Evolutionary conservation across 345 rosid genomes (phyloP), one percentile per base, ranked within the genome.

Genomic region (Arabis hirsuta): DNA sequence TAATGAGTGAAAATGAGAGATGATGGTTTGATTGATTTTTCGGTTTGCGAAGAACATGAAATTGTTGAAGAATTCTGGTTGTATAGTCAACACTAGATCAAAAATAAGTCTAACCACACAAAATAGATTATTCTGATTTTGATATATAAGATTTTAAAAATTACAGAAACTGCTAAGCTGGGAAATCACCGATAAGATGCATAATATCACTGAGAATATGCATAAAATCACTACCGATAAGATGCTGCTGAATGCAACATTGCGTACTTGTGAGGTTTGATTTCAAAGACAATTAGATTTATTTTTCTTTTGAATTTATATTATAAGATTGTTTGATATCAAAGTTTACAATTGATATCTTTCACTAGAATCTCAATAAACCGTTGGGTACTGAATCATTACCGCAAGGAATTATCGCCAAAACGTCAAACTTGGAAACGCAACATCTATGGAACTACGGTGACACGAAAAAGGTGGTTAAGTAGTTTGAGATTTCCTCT

Each of bases 221-320:
- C 90, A 66, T 77, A 74, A 75, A 42, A 16, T 31, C 2, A 65
- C 44, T 83, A 46, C 76, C 62, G 27, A 77, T 51, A 70, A 71
- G 53, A 53, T 73, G 71, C 74, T 73, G 71, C 74, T 48, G 67
- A 77, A 77, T 14, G 12, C 61, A 53, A 79, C 81, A 44, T 67
- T 82, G 0, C 19, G 8, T 71, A 56, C 20, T 16, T 94, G 98
- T 75, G 69, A 87, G 97, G 98, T 91, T 82, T 58, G 91, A 77
- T 38, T 50, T 50, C 51, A 0, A 58, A 45, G 10, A 34, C 54
- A 52, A 0, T 27, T 22, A 19, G 3, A 0, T 29, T 64, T 55
- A 3, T 4, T 13, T 32, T 32, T 24, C 3, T 2, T 26, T 75
- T 8, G 22, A 64, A 19, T 14, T 32, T 43, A 1, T 2, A 45